Base-by-base conservation (phyloP, 441 rosid species). In the Omphalea diandra region DNA sequence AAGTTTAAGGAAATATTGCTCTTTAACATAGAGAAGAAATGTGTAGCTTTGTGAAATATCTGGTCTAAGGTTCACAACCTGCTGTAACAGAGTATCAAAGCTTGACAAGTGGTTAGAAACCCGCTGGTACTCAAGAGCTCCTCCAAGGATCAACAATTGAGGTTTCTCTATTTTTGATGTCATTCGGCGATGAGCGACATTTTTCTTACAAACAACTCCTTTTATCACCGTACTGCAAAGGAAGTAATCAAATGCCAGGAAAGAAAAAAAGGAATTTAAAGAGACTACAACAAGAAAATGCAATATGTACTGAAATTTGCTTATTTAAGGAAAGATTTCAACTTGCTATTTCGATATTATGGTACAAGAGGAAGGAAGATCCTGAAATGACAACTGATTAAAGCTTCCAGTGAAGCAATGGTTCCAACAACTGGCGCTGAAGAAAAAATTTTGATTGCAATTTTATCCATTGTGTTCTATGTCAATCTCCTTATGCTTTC, bases 191-290 rank as follows among this genome's bases (percentile, higher is more conserved):
- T 96, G 98, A 74, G 98, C 97, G 74, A 96, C 91, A 73, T 96
- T 96, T 86, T 91, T 96, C 87, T 96, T 96, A 77, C 98, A 96
- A 75, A 94, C 99, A 79, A 96, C 96, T 86, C 99, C 98, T 74
- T 87, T 93, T 49, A 83, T 87, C 80, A 96, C 93, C 93, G 85
- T 84, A 80, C 98, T 96, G 70, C 67, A 79, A 76, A 81, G 70
- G 71, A 69, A 17, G 35, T 3, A 72, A 81, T 27, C 56, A 76
- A 69, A 75, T 36, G 44, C 38, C 32, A 58, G 41, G 49, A 61
- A n/a, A 78, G 69, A 57, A 62, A 61, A n/a, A 66, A 58, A n/a
- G 50, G 55, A 50, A 65, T 40, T 36, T 1, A 36, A n/a, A 65
- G 33, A 50, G 41, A 26, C 41, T 27, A 49, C n/a, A 71, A n/a